A percentile compares a stretch with the other conserved stretches of the same genome.
These are phyloP conservation scores for Erodium chrysanthum DNA, from an alignment of 441 rosid genomes.

Conservation along the genomic window DNA sequence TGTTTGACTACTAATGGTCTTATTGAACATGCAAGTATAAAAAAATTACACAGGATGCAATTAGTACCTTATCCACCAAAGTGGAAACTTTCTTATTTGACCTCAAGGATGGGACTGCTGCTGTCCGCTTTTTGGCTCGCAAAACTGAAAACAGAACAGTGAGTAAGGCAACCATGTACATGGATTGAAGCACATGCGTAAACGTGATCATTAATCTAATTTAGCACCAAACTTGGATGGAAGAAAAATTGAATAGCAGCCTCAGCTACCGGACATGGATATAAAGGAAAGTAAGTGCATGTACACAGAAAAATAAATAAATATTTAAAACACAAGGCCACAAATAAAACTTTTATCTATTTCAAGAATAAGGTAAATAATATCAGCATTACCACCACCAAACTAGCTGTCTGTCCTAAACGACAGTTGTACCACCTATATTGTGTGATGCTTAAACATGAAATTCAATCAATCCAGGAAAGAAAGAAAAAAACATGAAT, in stretches of 20 bases:
- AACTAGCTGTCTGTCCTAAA: neutral
- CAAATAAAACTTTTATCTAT: neutral
- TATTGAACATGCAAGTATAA: neutral
- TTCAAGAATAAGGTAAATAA: neutral
- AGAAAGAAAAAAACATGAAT: neutral
- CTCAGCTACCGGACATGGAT: neutral
- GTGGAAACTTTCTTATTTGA: conserved; percentile 86
- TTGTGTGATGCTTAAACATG: too few relatives aligned
- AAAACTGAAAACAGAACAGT: conserved; percentile 29
- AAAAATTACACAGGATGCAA: conserved; percentile 8
- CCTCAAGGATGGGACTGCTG: conserved; percentile 62
- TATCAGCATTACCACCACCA: neutral
- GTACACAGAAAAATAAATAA: neutral
- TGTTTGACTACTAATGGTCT: neutral
- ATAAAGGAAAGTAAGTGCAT: neutral
- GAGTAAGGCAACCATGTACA: neutral
- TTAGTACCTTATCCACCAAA: conserved; percentile 83
- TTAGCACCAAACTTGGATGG: neutral
- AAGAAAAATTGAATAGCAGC: neutral
- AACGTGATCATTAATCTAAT: too few relatives aligned
- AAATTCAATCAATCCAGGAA: neutral
- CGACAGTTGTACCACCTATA: too few relatives aligned
- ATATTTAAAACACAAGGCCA: neutral
- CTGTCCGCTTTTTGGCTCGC: conserved; percentile 65
- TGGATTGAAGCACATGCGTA: neutral